phyloP scores from a whole-genome alignment of 2,329 filamentous ascomycete species.

The Ophiocordyceps camponoti-saundersi region DNA sequence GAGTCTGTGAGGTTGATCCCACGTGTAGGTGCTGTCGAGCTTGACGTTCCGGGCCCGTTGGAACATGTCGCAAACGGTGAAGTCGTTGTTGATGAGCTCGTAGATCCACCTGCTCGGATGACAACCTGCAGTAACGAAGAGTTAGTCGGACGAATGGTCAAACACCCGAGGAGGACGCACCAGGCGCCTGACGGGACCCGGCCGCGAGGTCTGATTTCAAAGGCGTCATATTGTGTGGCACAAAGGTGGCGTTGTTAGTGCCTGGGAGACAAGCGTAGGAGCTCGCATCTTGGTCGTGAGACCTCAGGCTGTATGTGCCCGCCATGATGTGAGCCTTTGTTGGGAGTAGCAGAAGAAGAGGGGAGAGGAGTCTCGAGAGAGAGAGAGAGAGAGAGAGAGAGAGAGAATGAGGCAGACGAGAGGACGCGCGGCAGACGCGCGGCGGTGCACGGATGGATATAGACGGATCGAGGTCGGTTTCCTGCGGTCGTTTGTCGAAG shows the following conservation, averaged over 20 bases:
- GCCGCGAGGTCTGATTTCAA: conserved; percentile 14
- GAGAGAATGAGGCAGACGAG: background rate
- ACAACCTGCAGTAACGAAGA: conserved; percentile 9
- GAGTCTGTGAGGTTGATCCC: conserved; percentile 19
- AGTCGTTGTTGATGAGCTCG: conserved; percentile 20
- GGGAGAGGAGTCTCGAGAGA: background rate
- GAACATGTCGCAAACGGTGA: conserved; percentile 18
- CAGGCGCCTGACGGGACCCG: conserved; percentile 8
- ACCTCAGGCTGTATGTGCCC: conserved; percentile 10
- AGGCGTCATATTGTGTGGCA: conserved; percentile 13
- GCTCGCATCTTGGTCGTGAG: conserved; percentile 10
- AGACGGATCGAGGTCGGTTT: background rate
- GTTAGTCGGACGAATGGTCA: background rate
- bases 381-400: too few species aligned
- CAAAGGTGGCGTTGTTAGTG: conserved; percentile 10
- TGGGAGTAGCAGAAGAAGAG: background rate
- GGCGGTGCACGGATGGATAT: background rate
- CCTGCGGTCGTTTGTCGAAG: too few species aligned
- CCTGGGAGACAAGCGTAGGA: conserved; percentile 17
- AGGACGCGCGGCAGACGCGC: background rate
- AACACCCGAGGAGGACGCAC: conserved; percentile 6
- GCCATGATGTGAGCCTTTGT: conserved; percentile 10
- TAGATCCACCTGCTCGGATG: conserved; percentile 24
- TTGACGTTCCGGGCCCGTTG: conserved; percentile 13
- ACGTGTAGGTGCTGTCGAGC: conserved; percentile 13